Percentiles rank a stretch among this genome's conserved stretches.
phyloP scores from a whole-genome alignment of 1,284 basidiomycete genomes.

The Neotropicomus parvogracilis region DNA sequence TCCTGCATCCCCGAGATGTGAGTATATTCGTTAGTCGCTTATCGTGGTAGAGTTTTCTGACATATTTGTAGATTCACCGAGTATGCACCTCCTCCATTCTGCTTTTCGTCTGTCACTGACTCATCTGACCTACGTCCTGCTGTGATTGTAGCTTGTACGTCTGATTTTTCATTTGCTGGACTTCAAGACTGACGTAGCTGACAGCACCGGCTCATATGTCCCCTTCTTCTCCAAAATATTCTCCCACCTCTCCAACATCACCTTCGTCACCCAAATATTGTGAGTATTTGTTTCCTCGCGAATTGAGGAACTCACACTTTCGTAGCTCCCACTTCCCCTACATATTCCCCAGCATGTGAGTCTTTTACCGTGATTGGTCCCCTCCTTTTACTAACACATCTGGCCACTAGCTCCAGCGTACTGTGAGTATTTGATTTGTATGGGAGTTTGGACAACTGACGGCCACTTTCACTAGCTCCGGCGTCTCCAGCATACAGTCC shows the following conservation, averaged over 20 bases:
- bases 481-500: constrained; percentile 81
- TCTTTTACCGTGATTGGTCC: constrained; percentile 16
- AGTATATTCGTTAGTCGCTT: constrained; percentile 34
- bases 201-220: constrained; percentile 73
- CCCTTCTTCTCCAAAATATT: constrained; percentile 82
- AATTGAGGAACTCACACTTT: constrained; percentile 15
- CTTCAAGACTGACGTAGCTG: constrained; percentile 14
- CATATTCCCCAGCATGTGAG: constrained; percentile 81
- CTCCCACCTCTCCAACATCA: constrained; percentile 78
- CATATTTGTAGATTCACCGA: constrained; percentile 65
- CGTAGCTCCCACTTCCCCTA: constrained; percentile 74
- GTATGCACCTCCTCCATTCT: constrained; percentile 43
- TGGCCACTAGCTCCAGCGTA: constrained; percentile 56
- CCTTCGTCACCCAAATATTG: constrained; percentile 87
- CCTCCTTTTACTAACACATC: constrained; percentile 22
- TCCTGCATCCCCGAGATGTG: constrained; percentile 81
- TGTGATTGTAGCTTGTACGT: constrained; percentile 54
- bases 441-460: constrained; percentile 7
- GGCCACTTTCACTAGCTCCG: constrained; percentile 49
- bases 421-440: constrained; percentile 48
- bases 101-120: constrained; percentile 20
- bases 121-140: constrained; percentile 7
- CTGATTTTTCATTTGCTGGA: not conserved
- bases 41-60: constrained; percentile 17
- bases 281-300: constrained; percentile 39